Conservation (phyloP, 164 flowering plant genomes). For the Vitis cinerea region DNA sequence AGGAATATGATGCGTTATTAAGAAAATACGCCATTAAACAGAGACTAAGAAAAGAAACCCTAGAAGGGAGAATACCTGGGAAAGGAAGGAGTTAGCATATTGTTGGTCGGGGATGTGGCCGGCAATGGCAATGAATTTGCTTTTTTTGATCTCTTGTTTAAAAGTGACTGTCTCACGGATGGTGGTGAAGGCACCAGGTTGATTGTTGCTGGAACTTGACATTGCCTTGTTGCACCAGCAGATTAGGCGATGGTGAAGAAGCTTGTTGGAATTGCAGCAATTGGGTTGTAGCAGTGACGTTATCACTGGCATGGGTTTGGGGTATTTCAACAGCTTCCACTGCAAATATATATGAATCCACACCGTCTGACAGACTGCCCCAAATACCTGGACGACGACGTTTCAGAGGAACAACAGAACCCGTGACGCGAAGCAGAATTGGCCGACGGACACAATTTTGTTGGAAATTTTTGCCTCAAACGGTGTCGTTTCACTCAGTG, state of each 20-base stretch:
- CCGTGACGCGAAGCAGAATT: too few relatives aligned
- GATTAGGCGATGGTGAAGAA: conserved; percentile 2
- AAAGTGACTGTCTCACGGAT: conserved; percentile 50
- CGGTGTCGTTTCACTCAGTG: too few relatives aligned
- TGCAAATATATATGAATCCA: too few relatives aligned
- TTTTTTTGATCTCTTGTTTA: conserved; percentile 73
- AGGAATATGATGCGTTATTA: not conserved
- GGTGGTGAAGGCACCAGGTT: conserved; percentile 58
- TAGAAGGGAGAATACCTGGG: conserved; percentile 42
- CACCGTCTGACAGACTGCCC: too few relatives aligned
- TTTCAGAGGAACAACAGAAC: too few relatives aligned
- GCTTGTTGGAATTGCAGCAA: too few relatives aligned
- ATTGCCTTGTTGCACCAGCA: conserved; percentile 20
- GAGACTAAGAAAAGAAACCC: not conserved
- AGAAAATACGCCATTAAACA: not conserved
- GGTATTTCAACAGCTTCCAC: too few relatives aligned
- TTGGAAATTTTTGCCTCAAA: too few relatives aligned
- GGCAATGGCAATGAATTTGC: conserved; percentile 96
- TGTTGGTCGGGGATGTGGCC: conserved; percentile 62
- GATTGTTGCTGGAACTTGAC: conserved; percentile 20
- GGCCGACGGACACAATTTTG: too few relatives aligned
- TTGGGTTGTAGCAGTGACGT: too few relatives aligned
- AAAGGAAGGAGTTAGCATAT: conserved; percentile 70
- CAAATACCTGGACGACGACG: too few relatives aligned
- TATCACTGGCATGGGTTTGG: too few relatives aligned